These are phyloP conservation scores for Moricandia arvensis DNA, from an alignment of 345 rosid species.

Conservation along the genomic window DNA sequence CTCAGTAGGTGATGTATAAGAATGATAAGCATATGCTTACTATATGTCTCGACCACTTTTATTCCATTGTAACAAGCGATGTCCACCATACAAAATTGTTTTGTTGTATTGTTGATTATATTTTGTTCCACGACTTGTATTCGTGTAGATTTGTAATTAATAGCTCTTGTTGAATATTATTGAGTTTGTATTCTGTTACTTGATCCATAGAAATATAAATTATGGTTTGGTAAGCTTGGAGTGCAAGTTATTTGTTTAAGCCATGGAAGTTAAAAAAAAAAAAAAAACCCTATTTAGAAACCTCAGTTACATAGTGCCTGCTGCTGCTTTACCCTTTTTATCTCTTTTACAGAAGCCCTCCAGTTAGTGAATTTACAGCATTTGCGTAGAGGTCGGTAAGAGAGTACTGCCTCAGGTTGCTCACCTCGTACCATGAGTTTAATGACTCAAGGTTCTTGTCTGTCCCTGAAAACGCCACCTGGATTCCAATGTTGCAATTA, in stretches of 20 bases:
- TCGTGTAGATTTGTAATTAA: background rate
- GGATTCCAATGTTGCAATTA: slow-evolving; percentile 64
- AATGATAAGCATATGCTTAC: too few species aligned
- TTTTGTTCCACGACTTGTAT: background rate
- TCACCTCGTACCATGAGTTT: slow-evolving; percentile 89
- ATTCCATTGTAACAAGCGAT: background rate
- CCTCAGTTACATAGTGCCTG: slow-evolving; percentile 16
- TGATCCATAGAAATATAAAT: background rate
- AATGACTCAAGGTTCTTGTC: slow-evolving; percentile 67
- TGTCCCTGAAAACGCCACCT: slow-evolving; percentile 79
- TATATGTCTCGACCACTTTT: too few species aligned
- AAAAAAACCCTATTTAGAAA: slow-evolving; percentile 11
- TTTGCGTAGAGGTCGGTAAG: slow-evolving; percentile 56
- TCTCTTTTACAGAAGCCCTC: slow-evolving; percentile 30
- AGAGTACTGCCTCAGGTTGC: slow-evolving; percentile 62
- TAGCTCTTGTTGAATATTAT: background rate
- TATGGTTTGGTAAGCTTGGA: slow-evolving; percentile 1
- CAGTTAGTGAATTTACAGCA: slow-evolving; percentile 38
- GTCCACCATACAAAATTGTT: background rate
- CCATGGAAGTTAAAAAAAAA: background rate
- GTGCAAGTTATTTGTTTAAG: slow-evolving; percentile 12
- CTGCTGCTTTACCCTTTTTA: slow-evolving; percentile 1
- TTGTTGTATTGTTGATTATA: background rate
- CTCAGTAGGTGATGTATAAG: too few species aligned
- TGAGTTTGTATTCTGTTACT: background rate